Evolutionary conservation across 495 filamentous ascomycete species (phyloP).

Genomic region (Hyphodiscus hymeniophilus): DNA sequence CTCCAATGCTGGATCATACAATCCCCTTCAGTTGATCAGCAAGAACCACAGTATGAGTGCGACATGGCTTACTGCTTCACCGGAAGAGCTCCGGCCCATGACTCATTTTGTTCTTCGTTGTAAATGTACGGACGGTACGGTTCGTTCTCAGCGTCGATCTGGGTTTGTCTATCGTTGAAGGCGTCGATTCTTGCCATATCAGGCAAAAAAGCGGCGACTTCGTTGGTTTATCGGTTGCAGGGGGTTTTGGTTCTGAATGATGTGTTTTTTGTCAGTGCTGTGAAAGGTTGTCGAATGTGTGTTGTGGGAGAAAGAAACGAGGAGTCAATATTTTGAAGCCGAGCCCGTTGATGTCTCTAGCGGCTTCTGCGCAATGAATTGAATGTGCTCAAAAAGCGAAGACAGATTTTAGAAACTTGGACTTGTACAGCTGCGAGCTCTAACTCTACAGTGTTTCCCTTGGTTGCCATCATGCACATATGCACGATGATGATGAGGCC

Average conservation of each 20-base stretch:
- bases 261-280: slow-evolving; percentile 2
- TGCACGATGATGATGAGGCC: too few species aligned
- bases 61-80: slow-evolving; percentile 66
- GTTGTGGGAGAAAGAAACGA: too few species aligned
- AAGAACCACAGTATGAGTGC: background rate
- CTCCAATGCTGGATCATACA: slow-evolving; percentile 93
- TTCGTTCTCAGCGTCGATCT: slow-evolving; percentile 42
- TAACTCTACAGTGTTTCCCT: too few species aligned
- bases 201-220: slow-evolving; percentile 32
- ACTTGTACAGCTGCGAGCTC: too few species aligned
- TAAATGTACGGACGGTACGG: slow-evolving; percentile 66
- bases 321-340: too few species aligned
- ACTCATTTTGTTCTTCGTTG: slow-evolving; percentile 76
- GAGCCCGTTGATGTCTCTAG: too few species aligned
- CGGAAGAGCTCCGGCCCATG: slow-evolving; percentile 92
- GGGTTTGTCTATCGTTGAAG: slow-evolving; percentile 48
- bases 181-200: slow-evolving; percentile 49
- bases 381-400: too few species aligned
- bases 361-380: too few species aligned
- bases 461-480: too few species aligned
- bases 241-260: background rate
- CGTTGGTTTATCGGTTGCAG: background rate
- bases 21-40: slow-evolving; percentile 42
- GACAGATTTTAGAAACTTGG: too few species aligned
- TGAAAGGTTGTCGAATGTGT: too few species aligned